Percentiles rank a stretch among this genome's conserved stretches.
phyloP scores from a whole-genome alignment of 768 basidiomycete genomes.

The Serendipita indica region DNA sequence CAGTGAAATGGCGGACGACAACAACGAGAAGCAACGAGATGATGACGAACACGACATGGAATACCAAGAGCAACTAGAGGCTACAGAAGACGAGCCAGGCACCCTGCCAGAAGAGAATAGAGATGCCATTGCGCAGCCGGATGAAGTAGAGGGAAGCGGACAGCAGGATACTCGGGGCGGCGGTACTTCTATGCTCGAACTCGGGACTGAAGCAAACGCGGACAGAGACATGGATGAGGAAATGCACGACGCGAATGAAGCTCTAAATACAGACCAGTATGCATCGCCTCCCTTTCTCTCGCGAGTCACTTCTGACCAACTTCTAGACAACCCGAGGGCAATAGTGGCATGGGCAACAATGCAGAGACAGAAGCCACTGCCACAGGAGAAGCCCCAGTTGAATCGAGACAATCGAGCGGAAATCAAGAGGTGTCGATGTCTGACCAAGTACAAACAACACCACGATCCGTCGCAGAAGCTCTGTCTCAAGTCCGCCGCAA shows the following conservation, averaged over 20 bases:
- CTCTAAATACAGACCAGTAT: not conserved
- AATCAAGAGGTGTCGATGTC: not conserved
- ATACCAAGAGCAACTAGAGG: constrained; percentile 28
- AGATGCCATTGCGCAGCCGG: constrained; percentile 19
- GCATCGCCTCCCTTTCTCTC: too few relatives aligned
- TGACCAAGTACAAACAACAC: not conserved
- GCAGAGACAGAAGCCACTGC: not conserved
- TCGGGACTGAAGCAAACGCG: constrained; percentile 21
- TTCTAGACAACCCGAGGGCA: not conserved
- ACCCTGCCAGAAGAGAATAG: constrained; percentile 18
- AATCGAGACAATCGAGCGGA: not conserved
- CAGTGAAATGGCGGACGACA: constrained; percentile 16
- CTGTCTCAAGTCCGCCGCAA: constrained; percentile 66
- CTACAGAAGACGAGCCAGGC: constrained; percentile 23
- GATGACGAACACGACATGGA: constrained; percentile 22
- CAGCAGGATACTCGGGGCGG: constrained; percentile 3
- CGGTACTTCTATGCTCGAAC: not conserved
- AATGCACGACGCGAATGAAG: constrained; percentile 13
- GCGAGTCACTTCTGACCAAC: not conserved
- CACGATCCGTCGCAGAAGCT: constrained; percentile 50
- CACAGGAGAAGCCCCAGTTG: not conserved
- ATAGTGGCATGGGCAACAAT: not conserved
- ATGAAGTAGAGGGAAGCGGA: constrained; percentile 23
- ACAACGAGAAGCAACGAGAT: constrained; percentile 20
- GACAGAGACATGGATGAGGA: constrained; percentile 20